These are phyloP conservation scores for Euphorbia schlechtendalii DNA, from an alignment of 441 rosid species.

Conservation along the genomic window DNA sequence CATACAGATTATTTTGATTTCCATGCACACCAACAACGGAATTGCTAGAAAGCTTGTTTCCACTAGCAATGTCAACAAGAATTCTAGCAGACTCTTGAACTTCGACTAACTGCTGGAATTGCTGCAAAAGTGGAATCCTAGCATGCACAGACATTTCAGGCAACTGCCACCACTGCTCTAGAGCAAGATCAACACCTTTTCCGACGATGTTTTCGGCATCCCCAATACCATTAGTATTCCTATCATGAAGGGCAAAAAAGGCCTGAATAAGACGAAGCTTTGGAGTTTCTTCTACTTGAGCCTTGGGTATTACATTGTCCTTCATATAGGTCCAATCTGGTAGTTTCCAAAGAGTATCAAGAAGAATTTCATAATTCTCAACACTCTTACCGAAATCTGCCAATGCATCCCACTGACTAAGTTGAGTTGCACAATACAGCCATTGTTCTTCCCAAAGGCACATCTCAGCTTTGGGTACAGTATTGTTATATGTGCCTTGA, in stretches of 20 bases:
- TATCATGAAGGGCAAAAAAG: constrained; percentile 87
- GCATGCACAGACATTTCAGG: constrained; percentile 97
- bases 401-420: constrained; percentile 96
- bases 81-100: constrained; percentile 95
- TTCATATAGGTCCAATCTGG: constrained; percentile 97
- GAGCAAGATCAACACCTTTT: constrained; percentile 92
- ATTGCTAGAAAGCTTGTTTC: constrained; percentile 64
- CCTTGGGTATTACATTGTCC: constrained; percentile 92
- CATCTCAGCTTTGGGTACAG: constrained; percentile 98
- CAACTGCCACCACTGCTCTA: constrained; percentile 99
- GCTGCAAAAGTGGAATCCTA: constrained; percentile 90
- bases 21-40: constrained; percentile 64
- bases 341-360: constrained; percentile 91
- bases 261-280: constrained; percentile 93
- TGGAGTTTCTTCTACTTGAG: constrained; percentile 96
- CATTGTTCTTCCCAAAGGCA: constrained; percentile 99
- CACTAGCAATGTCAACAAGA: constrained; percentile 78
- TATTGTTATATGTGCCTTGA: constrained; percentile 94
- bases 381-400: constrained; percentile 88
- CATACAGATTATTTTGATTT: constrained; percentile 73
- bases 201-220: constrained; percentile 87
- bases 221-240: constrained; percentile 61
- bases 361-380: constrained; percentile 92
- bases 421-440: constrained; percentile 89
- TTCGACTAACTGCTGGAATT: constrained; percentile 96